A percentile compares a stretch with the other conserved stretches of the same genome.
These are phyloP conservation scores for Citeromyces siamensis DNA, from an alignment of 1,139 yeast species.

Conservation along the genomic window DNA sequence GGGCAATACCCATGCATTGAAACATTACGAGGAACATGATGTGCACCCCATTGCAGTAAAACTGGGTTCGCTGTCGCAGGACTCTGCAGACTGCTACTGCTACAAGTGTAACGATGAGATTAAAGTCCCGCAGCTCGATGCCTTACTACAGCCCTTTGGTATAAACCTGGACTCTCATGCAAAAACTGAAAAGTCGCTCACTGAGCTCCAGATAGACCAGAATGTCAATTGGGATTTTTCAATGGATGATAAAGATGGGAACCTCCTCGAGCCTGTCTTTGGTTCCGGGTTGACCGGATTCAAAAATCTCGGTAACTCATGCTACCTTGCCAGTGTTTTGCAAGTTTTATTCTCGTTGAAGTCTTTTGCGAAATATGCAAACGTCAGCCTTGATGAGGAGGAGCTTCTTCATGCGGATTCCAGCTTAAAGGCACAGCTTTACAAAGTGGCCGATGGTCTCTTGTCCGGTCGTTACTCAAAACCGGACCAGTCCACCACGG, in stretches of 20 bases:
- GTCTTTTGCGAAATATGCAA: constrained; percentile 15
- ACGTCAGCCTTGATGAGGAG: constrained; percentile 19
- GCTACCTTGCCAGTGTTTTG: constrained; percentile 74
- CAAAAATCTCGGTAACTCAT: constrained; percentile 84
- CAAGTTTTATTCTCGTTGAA: constrained; percentile 49
- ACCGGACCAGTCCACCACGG: constrained; percentile 32
- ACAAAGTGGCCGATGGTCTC: constrained; percentile 73
- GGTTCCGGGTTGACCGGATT: constrained; percentile 72
- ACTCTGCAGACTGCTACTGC: constrained; percentile 73
- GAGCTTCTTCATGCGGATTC: constrained; percentile 34
- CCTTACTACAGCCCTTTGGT: constrained; percentile 45
- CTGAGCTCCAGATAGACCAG: constrained; percentile 87
- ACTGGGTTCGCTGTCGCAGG: constrained; percentile 74
- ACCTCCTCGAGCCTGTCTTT: constrained; percentile 46
- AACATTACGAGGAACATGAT: constrained; percentile 40
- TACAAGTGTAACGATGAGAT: constrained; percentile 85
- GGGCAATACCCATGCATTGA: constrained; percentile 85
- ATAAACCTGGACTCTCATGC: constrained; percentile 45
- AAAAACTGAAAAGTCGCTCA: constrained; percentile 75
- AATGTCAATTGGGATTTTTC: constrained; percentile 89
- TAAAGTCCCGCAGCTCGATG: constrained; percentile 48
- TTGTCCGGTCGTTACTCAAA: constrained; percentile 61
- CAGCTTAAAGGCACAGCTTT: constrained; percentile 58
- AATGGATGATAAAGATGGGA: constrained; percentile 65
- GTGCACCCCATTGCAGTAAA: constrained; percentile 80